Percentiles rank a stretch among this genome's conserved stretches.
These are phyloP conservation scores for Hemisphaericaspora lyxosophila DNA, from an alignment of 1,139 yeast species.

Conservation along the genomic window DNA sequence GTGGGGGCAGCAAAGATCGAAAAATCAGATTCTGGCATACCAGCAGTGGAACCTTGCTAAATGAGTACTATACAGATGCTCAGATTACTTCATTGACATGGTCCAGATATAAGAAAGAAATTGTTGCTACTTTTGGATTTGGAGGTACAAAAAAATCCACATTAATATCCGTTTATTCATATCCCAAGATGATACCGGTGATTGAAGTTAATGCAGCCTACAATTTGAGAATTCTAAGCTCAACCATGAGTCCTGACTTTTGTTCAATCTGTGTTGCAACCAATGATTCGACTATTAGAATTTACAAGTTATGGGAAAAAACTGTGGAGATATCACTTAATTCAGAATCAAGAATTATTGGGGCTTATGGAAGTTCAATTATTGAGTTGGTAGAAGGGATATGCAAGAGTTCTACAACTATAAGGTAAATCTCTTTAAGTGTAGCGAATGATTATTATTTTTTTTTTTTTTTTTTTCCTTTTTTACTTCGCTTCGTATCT, in stretches of 20 bases:
- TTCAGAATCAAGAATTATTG: constrained; percentile 35
- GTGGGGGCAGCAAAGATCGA: constrained; percentile 45
- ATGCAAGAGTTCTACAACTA: constrained; percentile 10
- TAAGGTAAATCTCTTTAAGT: background rate
- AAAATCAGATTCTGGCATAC: constrained; percentile 81
- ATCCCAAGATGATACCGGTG: constrained; percentile 58
- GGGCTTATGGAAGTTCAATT: constrained; percentile 55
- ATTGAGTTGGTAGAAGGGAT: constrained; percentile 62
- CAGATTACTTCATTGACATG: constrained; percentile 81
- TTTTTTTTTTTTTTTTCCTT: too few relatives aligned
- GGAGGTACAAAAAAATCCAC: constrained; percentile 51
- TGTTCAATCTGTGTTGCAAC: constrained; percentile 67
- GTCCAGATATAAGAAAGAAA: constrained; percentile 63
- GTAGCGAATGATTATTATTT: too few relatives aligned
- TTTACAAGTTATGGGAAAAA: constrained; percentile 66
- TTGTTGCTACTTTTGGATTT: constrained; percentile 81
- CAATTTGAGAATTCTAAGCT: constrained; percentile 60
- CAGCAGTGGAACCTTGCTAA: constrained; percentile 65
- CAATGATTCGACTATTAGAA: constrained; percentile 72
- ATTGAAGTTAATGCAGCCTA: constrained; percentile 52
- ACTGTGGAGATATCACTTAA: constrained; percentile 18
- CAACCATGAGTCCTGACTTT: constrained; percentile 64
- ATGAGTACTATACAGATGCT: constrained; percentile 55
- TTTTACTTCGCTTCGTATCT: too few relatives aligned
- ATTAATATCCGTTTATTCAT: constrained; percentile 57